A percentile compares a stretch with the other conserved stretches of the same genome.
Evolutionary conservation across 2,329 filamentous ascomycete genomes (phyloP).

Genomic region (Cercospora zeina): DNA sequence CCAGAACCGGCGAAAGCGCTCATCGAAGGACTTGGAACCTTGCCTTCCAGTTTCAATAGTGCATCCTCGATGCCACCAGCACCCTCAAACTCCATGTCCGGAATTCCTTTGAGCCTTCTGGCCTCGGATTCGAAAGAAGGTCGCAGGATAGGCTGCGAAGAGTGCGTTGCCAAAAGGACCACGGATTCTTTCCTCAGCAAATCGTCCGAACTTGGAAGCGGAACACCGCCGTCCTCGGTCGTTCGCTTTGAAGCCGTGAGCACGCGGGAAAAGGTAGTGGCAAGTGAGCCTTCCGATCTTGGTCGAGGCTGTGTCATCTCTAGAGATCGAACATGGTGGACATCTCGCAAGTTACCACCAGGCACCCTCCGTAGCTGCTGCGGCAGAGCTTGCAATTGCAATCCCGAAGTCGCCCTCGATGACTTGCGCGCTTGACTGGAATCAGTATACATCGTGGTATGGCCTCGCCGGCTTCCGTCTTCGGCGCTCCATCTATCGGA

Average conservation of each 20-base stretch:
- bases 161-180: slow-evolving; percentile 53
- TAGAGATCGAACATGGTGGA: slow-evolving; percentile 50
- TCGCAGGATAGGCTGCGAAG: slow-evolving; percentile 57
- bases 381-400: slow-evolving; percentile 39
- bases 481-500: slow-evolving; percentile 31
- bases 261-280: slow-evolving; percentile 16
- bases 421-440: slow-evolving; percentile 38
- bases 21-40: slow-evolving; percentile 27
- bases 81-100: slow-evolving; percentile 65
- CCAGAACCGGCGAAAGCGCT: slow-evolving; percentile 19
- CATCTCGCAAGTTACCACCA: slow-evolving; percentile 52
- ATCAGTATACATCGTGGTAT: slow-evolving; percentile 13
- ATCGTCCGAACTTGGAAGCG: slow-evolving; percentile 16
- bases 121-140: slow-evolving; percentile 87
- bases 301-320: slow-evolving; percentile 44
- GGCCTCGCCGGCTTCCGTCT: slow-evolving; percentile 6
- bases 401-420: slow-evolving; percentile 45
- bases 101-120: slow-evolving; percentile 80
- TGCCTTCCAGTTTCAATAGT: slow-evolving; percentile 86
- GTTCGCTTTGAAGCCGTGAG: slow-evolving; percentile 18
- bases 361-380: slow-evolving; percentile 50
- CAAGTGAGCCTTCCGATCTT: slow-evolving; percentile 44
- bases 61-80: slow-evolving; percentile 85
- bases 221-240: slow-evolving; percentile 24
- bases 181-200: slow-evolving; percentile 35